Percentiles rank a stretch among this genome's conserved stretches.
phyloP scores from a whole-genome alignment of 73 alveolate genomes.

The Paramecium sonneborni region DNA sequence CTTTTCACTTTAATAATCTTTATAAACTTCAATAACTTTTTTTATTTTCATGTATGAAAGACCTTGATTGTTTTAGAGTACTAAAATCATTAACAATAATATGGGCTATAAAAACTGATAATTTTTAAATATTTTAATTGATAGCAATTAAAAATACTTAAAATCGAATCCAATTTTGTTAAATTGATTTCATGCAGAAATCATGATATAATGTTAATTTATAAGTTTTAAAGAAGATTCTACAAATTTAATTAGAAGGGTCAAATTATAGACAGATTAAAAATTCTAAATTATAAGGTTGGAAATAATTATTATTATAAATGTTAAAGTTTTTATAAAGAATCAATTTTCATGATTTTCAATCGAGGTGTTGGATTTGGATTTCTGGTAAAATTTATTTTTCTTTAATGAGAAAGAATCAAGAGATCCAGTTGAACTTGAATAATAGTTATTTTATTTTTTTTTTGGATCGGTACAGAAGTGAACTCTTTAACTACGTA shows the following conservation, averaged over 20 bases:
- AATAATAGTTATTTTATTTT: not conserved
- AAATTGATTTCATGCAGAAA: not conserved
- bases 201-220: not conserved
- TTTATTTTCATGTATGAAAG: no score
- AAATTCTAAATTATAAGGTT: not conserved
- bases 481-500: not conserved
- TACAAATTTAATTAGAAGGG: not conserved
- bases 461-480: conserved; percentile 43
- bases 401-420: not conserved
- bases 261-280: not conserved
- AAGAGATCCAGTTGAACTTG: not conserved
- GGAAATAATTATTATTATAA: not conserved
- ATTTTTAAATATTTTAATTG: not conserved
- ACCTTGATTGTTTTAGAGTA: no score
- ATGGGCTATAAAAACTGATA: not conserved
- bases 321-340: not conserved
- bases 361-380: not conserved
- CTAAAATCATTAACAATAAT: not conserved
- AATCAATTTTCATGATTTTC: not conserved
- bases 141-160: not conserved
- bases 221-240: not conserved
- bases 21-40: no score
- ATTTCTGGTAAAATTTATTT: not conserved
- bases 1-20: no score
- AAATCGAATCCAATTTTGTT: not conserved